Conservation (phyloP, 805 yeast species). For the Starmera caribaea region DNA sequence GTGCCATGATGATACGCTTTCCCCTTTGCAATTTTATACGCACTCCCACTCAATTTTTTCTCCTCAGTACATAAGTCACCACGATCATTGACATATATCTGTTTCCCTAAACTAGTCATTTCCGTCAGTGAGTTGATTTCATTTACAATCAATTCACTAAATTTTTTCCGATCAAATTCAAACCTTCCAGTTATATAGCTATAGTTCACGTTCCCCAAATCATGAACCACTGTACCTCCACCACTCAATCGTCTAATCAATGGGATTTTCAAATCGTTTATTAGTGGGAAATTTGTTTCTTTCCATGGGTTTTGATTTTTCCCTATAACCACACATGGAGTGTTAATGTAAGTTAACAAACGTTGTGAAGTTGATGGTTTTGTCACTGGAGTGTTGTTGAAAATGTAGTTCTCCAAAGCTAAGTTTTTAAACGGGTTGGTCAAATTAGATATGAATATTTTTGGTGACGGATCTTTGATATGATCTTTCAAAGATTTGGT, state of each 20-base stretch:
- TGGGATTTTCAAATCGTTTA: constrained; percentile 45
- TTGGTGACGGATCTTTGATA: constrained; percentile 25
- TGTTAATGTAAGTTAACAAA: constrained; percentile 63
- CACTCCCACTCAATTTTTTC: constrained; percentile 82
- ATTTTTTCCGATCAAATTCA: constrained; percentile 43
- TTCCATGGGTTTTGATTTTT: constrained; percentile 94
- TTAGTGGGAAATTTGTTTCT: constrained; percentile 58
- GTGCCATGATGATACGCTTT: constrained; percentile 94
- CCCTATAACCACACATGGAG: constrained; percentile 88
- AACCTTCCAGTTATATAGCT: constrained; percentile 65
- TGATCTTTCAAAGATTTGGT: constrained; percentile 14
- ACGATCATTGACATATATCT: constrained; percentile 51
- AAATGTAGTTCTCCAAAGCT: constrained; percentile 75
- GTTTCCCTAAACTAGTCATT: background rate
- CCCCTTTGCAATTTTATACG: constrained; percentile 76
- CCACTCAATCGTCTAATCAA: constrained; percentile 77
- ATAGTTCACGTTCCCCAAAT: constrained; percentile 78
- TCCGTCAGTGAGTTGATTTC: constrained; percentile 12
- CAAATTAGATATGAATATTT: constrained; percentile 48
- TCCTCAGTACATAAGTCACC: constrained; percentile 60
- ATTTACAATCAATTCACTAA: constrained; percentile 29
- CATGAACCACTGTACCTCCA: constrained; percentile 97
- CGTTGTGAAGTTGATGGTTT: constrained; percentile 28
- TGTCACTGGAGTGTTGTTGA: constrained; percentile 46
- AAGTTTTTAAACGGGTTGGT: constrained; percentile 66